Percentiles rank a stretch among this genome's conserved stretches.
These are phyloP conservation scores for Stephania yunnanensis DNA, from an alignment of 164 flowering plant genomes.

Conservation along the genomic window DNA sequence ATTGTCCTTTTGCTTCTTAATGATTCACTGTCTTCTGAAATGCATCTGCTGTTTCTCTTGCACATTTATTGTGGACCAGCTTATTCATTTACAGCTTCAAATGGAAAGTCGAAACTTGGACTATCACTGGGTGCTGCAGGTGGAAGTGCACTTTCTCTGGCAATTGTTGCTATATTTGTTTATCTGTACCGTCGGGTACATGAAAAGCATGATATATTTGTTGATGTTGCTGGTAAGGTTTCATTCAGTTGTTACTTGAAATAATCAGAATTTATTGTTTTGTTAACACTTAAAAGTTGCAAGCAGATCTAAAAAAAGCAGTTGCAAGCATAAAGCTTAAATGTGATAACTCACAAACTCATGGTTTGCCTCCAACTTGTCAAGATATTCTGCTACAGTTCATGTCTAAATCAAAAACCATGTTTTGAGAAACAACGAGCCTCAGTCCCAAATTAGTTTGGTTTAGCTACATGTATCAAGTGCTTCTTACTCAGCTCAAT, in stretches of 20 bases:
- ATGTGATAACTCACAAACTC: neutral
- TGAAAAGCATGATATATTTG: constrained; percentile 46
- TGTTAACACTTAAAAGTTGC: neutral
- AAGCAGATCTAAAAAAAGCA: no score
- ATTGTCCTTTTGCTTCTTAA: constrained; percentile 3
- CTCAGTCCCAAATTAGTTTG: no score
- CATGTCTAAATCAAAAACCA: neutral
- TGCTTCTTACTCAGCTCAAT: no score
- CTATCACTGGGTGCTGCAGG: constrained; percentile 33
- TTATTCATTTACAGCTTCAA: constrained; percentile 35
- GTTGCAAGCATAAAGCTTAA: neutral
- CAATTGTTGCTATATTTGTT: constrained; percentile 39
- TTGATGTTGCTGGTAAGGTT: constrained; percentile 68
- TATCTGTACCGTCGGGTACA: constrained; percentile 28
- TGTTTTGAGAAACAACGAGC: neutral
- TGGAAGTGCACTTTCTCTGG: constrained; percentile 44
- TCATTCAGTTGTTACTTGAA: neutral
- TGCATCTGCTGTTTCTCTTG: constrained; percentile 4
- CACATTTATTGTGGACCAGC: neutral
- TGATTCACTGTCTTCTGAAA: neutral
- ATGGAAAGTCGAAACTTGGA: constrained; percentile 30
- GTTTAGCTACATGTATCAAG: no score
- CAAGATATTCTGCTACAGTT: neutral
- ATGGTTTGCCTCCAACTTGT: neutral
- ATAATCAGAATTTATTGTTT: neutral